Evolutionary conservation across 495 filamentous ascomycete genomes (phyloP).

Genomic region (Hypoxylon crocopeplum): DNA sequence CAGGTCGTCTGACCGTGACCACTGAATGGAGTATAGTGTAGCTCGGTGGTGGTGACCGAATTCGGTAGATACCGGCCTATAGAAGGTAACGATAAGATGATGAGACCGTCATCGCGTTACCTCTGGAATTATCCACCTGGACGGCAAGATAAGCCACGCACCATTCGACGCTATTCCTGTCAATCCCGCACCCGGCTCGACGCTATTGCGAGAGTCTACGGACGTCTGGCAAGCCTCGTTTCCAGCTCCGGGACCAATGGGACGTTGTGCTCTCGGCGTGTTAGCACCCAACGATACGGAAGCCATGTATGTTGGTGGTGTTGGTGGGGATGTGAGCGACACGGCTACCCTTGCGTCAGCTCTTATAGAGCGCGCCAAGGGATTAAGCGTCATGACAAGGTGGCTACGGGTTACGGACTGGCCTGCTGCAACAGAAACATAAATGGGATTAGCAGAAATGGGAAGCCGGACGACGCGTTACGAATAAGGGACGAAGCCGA

Average conservation of each 20-base stretch:
- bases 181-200: slow-evolving; percentile 10
- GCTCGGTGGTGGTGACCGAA: slow-evolving; percentile 20
- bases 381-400: slow-evolving; percentile 5
- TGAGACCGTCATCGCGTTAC: slow-evolving; percentile 8
- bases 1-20: slow-evolving; percentile 20
- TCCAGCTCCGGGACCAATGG: slow-evolving; percentile 4
- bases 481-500: slow-evolving; percentile 18
- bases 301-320: slow-evolving; percentile 12
- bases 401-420: slow-evolving; percentile 2
- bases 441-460: slow-evolving; percentile 10
- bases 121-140: slow-evolving; percentile 19
- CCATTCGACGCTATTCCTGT: slow-evolving; percentile 9
- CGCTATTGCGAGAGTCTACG: slow-evolving; percentile 9
- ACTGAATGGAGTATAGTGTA: slow-evolving; percentile 28
- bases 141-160: slow-evolving; percentile 19
- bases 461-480: slow-evolving; percentile 14
- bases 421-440: slow-evolving; percentile 17
- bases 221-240: neutral
- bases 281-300: neutral
- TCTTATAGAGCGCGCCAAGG: slow-evolving; percentile 15
- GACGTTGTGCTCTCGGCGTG: neutral
- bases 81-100: slow-evolving; percentile 22
- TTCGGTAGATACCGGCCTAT: slow-evolving; percentile 14
- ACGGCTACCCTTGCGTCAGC: slow-evolving; percentile 4
- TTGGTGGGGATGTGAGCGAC: neutral